Base-by-base conservation (phyloP, 208 protist genomes). In the Leishmania gerbilli region DNA sequence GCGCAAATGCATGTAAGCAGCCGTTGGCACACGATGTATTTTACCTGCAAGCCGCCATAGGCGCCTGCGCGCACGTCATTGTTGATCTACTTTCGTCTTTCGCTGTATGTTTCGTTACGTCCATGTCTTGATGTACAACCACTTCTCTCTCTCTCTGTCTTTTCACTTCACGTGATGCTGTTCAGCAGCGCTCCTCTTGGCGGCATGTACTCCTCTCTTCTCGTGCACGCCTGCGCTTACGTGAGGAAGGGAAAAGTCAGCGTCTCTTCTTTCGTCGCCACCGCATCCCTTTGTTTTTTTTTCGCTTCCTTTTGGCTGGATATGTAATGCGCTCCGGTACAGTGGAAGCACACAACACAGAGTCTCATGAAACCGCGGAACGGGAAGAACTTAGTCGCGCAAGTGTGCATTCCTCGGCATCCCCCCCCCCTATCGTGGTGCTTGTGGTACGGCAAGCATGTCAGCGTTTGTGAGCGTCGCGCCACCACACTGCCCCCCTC, bases 1-100 rank as follows among this genome's bases (percentile, higher is more conserved):
- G 58, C 81, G 87, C 62, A 37, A 82, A 19, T 19, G 56, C 7
- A 91, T 92, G 89, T 94, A 90, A 88, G 74, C 8, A 74, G 74
- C 40, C 24, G 5, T 37, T 56, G 8, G 37, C 13, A 34, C 37
- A 47, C 37, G 17, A 71, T 83, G 49, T 71, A 78, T 47, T 47
- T 4, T 71, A 71, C 67, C 34, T 21, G 17, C 19, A 74, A 15
- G 45, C 11, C 24, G 11, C 42, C 34, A 68, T 37, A 34, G 27
- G 34, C 11, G 31, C 64, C 64, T 68, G n/a, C 34, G 64, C 65
- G 42, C 27, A 40, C 9, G 71, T 40, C 37, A 47, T 21, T 71
- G 24, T 24, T 27, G 13, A 71, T 17, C 11, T 27, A 21, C 24
- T 42, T 69, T 27, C 53, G 31, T 55, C 9, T 69, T 83, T 71